Conservation (phyloP, 129 eudicot species). For the Saposhnikovia divaricata region DNA sequence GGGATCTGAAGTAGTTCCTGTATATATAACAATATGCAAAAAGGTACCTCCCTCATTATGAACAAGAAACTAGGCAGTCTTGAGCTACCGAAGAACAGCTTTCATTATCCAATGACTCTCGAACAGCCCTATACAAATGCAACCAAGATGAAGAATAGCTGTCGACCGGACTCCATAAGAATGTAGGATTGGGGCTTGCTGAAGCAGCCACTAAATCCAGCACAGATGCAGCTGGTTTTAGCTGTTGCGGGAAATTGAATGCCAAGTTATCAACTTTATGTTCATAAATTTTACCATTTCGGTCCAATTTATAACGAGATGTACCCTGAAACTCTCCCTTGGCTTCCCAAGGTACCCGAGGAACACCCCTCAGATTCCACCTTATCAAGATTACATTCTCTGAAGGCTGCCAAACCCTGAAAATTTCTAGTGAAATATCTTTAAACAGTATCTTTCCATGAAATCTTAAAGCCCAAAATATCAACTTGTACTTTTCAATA, state of each 20-base stretch:
- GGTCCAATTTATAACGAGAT: conserved; percentile 74
- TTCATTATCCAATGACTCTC: conserved; percentile 46
- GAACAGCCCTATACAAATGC: conserved; percentile 63
- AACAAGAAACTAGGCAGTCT: conserved; percentile 55
- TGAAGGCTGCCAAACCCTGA: conserved; percentile 87
- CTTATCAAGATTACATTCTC: conserved; percentile 69
- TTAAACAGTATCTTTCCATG: conserved; percentile 66
- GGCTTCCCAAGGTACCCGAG: conserved; percentile 95
- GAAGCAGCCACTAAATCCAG: conserved; percentile 76
- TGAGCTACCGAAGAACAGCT: conserved; percentile 23
- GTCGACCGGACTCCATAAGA: conserved; percentile 38
- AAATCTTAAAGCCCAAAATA: conserved; percentile 86
- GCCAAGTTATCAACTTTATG: conserved; percentile 89
- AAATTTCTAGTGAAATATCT: conserved; percentile 60
- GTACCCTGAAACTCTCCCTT: conserved; percentile 85
- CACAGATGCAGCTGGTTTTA: conserved; percentile 60
- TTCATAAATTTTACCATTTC: conserved; percentile 81
- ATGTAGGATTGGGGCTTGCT: conserved; percentile 79
- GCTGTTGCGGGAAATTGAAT: conserved; percentile 62
- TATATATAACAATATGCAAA: conserved; percentile 17
- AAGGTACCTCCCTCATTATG: conserved; percentile 35
- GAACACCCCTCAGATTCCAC: conserved; percentile 79
- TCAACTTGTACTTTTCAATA: conserved; percentile 63
- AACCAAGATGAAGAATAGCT: conserved; percentile 59
- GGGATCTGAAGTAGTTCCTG: neutral